phyloP scores from a whole-genome alignment of 140 eudicot species.

The Erigeron philadelphicus region DNA sequence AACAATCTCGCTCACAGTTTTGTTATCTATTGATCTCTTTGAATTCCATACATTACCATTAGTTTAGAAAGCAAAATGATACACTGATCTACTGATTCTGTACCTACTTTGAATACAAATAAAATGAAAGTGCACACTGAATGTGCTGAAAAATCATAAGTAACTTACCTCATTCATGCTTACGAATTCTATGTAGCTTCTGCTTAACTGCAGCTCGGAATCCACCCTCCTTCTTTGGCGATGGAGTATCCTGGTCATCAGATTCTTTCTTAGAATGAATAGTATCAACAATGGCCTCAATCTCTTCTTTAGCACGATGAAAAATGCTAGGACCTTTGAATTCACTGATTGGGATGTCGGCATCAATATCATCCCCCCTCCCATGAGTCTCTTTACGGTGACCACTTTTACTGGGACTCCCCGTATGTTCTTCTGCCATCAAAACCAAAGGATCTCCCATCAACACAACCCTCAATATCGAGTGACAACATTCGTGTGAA shows the following conservation, averaged over 20 bases:
- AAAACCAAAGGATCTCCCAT: background rate
- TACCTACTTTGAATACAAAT: background rate
- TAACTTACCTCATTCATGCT: slow-evolving; percentile 32
- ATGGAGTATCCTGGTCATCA: slow-evolving; percentile 15
- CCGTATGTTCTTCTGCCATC: slow-evolving; percentile 32
- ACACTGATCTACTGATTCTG: background rate
- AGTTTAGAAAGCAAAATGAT: background rate
- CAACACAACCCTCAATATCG: background rate
- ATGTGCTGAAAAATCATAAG: slow-evolving; percentile 14
- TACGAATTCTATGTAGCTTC: slow-evolving; percentile 27
- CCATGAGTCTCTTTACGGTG: slow-evolving; percentile 82
- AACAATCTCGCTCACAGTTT: no score
- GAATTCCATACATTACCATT: background rate
- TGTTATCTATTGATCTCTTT: no score
- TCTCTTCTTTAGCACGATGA: slow-evolving; percentile 85
- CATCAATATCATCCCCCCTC: slow-evolving; percentile 60
- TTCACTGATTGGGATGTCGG: slow-evolving; percentile 58
- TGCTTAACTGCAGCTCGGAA: slow-evolving; percentile 40
- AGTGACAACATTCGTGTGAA: background rate
- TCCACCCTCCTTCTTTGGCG: slow-evolving; percentile 52
- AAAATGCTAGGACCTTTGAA: slow-evolving; percentile 78
- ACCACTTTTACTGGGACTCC: slow-evolving; percentile 27
- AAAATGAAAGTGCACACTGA: background rate
- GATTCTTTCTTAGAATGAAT: slow-evolving; percentile 62
- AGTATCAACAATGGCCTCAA: slow-evolving; percentile 65